These are phyloP conservation scores for Tetrapisispora arboricola DNA, from an alignment of 805 yeast genomes.

Conservation along the genomic window DNA sequence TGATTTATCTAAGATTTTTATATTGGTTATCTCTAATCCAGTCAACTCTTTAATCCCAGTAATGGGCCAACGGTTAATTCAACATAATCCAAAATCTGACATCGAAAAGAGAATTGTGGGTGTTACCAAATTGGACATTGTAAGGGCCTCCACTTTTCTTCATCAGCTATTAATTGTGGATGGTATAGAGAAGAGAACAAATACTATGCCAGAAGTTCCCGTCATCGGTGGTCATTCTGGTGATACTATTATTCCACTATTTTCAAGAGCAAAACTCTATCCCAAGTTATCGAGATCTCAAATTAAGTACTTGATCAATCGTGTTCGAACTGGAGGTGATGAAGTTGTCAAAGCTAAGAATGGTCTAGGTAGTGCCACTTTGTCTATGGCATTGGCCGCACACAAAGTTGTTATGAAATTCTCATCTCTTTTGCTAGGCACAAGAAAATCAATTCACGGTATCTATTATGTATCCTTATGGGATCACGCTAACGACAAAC, in stretches of 20 bases:
- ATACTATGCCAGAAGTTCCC: conserved; percentile 43
- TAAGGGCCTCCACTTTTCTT: conserved; percentile 69
- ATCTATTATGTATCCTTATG: conserved; percentile 42
- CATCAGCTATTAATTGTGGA: conserved; percentile 36
- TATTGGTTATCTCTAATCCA: conserved; percentile 83
- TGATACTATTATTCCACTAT: conserved; percentile 83
- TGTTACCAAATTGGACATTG: conserved; percentile 80
- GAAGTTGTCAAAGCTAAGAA: conserved; percentile 93
- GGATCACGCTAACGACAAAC: conserved; percentile 37
- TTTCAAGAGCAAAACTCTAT: conserved; percentile 34
- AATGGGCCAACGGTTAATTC: conserved; percentile 61
- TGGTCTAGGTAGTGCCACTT: conserved; percentile 90
- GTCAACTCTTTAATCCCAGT: conserved; percentile 90
- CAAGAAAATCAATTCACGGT: conserved; percentile 35
- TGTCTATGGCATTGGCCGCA: conserved; percentile 94
- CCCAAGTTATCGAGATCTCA: conserved; percentile 19
- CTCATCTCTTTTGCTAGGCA: conserved; percentile 27
- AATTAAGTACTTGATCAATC: conserved; percentile 56
- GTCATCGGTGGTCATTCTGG: conserved; percentile 96
- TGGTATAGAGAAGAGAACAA: conserved; percentile 32
- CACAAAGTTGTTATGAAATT: conserved; percentile 58
- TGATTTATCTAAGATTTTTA: conserved; percentile 54
- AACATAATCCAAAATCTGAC: conserved; percentile 44
- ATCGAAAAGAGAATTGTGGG: conserved; percentile 73
- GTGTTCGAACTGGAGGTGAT: conserved; percentile 95